These are phyloP conservation scores for Fraxinus platypoda DNA, from an alignment of 305 asterid genomes.

Conservation along the genomic window DNA sequence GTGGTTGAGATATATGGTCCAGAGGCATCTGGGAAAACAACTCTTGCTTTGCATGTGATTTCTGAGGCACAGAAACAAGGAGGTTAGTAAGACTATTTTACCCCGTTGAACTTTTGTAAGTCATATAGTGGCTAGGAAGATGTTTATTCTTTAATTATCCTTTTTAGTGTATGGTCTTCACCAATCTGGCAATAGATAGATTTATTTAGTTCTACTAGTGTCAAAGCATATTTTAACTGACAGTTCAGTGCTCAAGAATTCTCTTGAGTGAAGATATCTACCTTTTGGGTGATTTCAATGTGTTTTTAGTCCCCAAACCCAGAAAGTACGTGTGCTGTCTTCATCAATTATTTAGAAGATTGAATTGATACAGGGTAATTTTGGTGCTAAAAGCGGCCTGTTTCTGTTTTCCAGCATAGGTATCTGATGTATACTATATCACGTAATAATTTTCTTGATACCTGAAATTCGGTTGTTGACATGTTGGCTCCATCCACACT, in stretches of 20 bases:
- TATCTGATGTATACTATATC: not conserved
- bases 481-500: not conserved
- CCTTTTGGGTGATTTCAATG: not conserved
- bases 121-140: not conserved
- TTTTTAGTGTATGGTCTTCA: not conserved
- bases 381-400: not conserved
- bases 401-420: not conserved
- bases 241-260: not conserved
- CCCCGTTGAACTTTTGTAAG: not conserved
- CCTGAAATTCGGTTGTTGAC: not conserved
- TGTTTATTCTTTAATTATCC: not conserved
- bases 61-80: conserved; percentile 89
- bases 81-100: conserved; percentile 39
- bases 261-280: not conserved
- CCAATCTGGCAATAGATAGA: not conserved
- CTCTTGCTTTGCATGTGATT: conserved; percentile 84
- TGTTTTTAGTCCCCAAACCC: not conserved
- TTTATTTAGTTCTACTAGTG: not conserved
- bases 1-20: conserved; percentile 91
- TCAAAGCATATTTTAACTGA: not conserved
- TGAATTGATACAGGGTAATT: not conserved
- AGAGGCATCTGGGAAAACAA: conserved; percentile 93
- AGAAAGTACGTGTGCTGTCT: not conserved
- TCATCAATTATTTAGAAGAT: not conserved
- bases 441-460: not conserved